Conservation (phyloP, 164 flowering plant species). For the Aristolochia fimbriata region DNA sequence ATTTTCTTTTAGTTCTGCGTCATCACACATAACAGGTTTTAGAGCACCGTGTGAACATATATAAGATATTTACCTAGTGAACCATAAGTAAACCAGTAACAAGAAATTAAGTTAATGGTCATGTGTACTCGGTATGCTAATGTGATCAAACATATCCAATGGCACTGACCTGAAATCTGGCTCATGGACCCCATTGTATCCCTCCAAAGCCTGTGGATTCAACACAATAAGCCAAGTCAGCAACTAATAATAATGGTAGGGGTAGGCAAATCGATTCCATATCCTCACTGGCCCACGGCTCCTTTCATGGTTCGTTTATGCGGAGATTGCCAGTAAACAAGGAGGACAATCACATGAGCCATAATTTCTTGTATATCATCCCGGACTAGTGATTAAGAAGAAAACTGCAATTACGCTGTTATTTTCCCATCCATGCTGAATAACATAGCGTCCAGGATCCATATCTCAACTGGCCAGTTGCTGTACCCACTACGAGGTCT, state of each 20-base stretch:
- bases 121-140: too few species aligned
- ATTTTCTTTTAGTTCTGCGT: too few species aligned
- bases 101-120: too few species aligned
- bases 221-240: slow-evolving; percentile 99
- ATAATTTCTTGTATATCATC: slow-evolving; percentile 80
- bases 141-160: background rate
- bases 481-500: slow-evolving; percentile 38
- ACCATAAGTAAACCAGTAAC: too few species aligned
- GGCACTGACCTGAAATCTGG: slow-evolving; percentile 83
- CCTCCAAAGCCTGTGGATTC: slow-evolving; percentile 99
- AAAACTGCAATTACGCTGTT: slow-evolving; percentile 99
- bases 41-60: too few species aligned
- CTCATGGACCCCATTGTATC: slow-evolving; percentile 81
- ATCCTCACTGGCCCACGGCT: slow-evolving; percentile 84
- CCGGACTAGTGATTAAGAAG: slow-evolving; percentile 85
- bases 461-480: slow-evolving; percentile 34
- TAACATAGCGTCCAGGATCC: slow-evolving; percentile 97
- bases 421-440: slow-evolving; percentile 99
- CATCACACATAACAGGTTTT: too few species aligned
- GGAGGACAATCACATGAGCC: slow-evolving; percentile 71
- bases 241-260: slow-evolving; percentile 68
- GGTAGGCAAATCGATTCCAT: slow-evolving; percentile 87
- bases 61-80: too few species aligned
- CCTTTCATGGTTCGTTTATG: slow-evolving; percentile 58
- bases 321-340: slow-evolving; percentile 58